Base-by-base conservation (phyloP, 495 filamentous ascomycete species). In the Xylaria telfairii region DNA sequence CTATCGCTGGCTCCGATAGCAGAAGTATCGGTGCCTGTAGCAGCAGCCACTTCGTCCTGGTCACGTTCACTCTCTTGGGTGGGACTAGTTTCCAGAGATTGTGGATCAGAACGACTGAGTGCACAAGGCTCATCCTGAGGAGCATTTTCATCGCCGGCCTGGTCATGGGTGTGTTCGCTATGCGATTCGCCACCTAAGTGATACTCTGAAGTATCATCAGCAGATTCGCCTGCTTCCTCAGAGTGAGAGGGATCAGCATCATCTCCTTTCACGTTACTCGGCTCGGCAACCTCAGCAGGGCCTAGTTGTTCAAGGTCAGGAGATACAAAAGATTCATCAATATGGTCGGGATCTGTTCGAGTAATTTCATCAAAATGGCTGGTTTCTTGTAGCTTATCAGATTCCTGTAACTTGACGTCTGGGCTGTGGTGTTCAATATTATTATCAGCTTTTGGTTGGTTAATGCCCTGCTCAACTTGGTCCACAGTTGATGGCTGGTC, bases 111-210 rank as follows among this genome's bases (percentile, higher is more conserved):
- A 42, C 37, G 65, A 51, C 70, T 60, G 59, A 70, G 56, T 12
- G 69, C 39, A 42, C 69, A 32, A 51, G 49, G 7, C 53, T 71
- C 71, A 54, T 54, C 70, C 47, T 77, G 65, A n/a, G 57, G 42
- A 62, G 68, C 63, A 41, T 75, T 69, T 39, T 72, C 37, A 65
- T 42, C 53, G 68, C 39, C 39, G 19, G n/a, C 15, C 51, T 79
- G 72, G 30, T 77, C 74, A 69, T 77, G 74, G 32, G 80, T 70
- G 34, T 81, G 54, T 46, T 80, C 67, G 21, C 17, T n/a, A 63
- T 63, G 51, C 44, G n/a, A 46, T 41, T 39, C 56, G 51, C 1
- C 53, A 47, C 53, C 42, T 62, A 49, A 15, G 39, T 51, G 67
- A 54, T 53, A 63, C 28, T 63, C 57, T 8, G 57, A 53, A 37